Evolutionary conservation across 1,139 yeast species (phyloP).

Genomic region (Yamadazyma siamensis): DNA sequence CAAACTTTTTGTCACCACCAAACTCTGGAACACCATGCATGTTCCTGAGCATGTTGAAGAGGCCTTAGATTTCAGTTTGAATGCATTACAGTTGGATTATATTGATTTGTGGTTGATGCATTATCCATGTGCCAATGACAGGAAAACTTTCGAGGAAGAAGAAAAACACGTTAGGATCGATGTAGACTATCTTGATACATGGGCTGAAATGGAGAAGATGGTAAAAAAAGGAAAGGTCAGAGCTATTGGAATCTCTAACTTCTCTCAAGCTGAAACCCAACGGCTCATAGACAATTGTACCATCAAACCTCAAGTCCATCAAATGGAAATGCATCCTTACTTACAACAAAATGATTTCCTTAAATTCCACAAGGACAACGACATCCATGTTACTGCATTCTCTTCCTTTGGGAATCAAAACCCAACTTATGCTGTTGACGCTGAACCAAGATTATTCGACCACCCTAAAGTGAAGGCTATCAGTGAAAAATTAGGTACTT

Average conservation of each 20-base stretch:
- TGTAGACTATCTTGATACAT: slow-evolving; percentile 43
- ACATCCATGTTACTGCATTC: slow-evolving; percentile 5
- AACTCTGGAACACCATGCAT: slow-evolving; percentile 65
- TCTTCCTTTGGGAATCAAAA: slow-evolving; percentile 5
- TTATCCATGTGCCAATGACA: slow-evolving; percentile 52
- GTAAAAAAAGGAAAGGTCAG: slow-evolving; percentile 49
- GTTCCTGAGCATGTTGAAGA: slow-evolving; percentile 52
- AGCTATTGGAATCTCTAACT: slow-evolving; percentile 20
- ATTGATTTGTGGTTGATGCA: slow-evolving; percentile 80
- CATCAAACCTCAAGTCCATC: slow-evolving; percentile 4
- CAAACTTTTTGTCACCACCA: slow-evolving; percentile 49
- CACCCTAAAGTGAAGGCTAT: slow-evolving; percentile 4
- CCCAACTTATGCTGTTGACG: background rate
- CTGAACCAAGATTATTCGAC: slow-evolving; percentile 3
- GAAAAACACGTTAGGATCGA: slow-evolving; percentile 49
- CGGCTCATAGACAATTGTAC: background rate
- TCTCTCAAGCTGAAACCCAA: slow-evolving; percentile 23
- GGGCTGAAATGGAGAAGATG: slow-evolving; percentile 64
- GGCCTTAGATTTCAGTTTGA: slow-evolving; percentile 55
- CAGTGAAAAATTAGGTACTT: slow-evolving; percentile 1
- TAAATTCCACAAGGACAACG: slow-evolving; percentile 3
- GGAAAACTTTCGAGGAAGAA: slow-evolving; percentile 29
- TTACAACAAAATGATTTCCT: slow-evolving; percentile 4
- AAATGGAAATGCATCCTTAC: slow-evolving; percentile 6
- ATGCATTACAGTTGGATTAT: slow-evolving; percentile 60